A percentile compares a stretch with the other conserved stretches of the same genome.
Conservation (phyloP, 306 rosid genomes). For the Vigna reflexopilosa region DNA sequence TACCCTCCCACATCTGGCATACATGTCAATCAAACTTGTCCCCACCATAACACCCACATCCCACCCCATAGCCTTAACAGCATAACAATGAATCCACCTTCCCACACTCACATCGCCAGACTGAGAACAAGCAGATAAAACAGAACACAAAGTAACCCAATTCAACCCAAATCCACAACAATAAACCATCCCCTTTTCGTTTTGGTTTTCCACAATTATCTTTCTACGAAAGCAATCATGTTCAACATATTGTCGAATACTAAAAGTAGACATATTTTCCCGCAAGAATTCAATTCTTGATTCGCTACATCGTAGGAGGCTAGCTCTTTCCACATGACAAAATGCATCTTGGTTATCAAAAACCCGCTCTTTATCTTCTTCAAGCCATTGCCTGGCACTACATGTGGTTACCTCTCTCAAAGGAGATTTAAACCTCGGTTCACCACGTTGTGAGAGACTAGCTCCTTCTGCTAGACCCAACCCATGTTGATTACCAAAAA, state of each 20-base stretch:
- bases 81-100: constrained; percentile 76
- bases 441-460: not conserved
- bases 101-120: constrained; percentile 65
- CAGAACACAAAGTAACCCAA: constrained; percentile 61
- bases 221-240: not conserved
- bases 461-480: not conserved
- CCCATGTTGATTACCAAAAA: constrained; percentile 41
- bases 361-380: not conserved
- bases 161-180: constrained; percentile 50
- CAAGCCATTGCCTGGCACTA: not conserved
- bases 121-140: constrained; percentile 65
- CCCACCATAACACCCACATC: constrained; percentile 63
- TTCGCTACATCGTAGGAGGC: not conserved
- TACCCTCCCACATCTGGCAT: constrained; percentile 76
- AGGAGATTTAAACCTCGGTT: not conserved
- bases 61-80: constrained; percentile 57
- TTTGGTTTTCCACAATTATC: not conserved
- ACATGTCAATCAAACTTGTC: constrained; percentile 77
- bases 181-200: constrained; percentile 53
- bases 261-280: not conserved
- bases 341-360: not conserved
- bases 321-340: not conserved
- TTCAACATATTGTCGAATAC: not conserved
- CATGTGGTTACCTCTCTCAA: not conserved
- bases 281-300: not conserved